These are phyloP conservation scores for Teratosphaeriaceae sp. DNA, from an alignment of 2,329 filamentous ascomycete species.

Conservation along the genomic window DNA sequence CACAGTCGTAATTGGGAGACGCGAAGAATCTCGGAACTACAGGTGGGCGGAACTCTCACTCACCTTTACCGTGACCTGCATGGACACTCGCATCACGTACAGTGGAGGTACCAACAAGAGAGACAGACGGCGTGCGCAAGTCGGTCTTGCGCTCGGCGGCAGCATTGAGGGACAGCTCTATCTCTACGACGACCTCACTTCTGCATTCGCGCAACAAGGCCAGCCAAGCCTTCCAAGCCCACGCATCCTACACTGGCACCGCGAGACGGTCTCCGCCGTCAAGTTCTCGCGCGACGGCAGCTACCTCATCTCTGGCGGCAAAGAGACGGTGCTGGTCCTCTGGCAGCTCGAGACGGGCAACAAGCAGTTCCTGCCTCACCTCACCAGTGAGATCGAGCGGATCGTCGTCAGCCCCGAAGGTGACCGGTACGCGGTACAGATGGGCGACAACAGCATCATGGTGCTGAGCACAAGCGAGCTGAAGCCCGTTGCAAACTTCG, in stretches of 20 bases:
- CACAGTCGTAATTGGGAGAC: slow-evolving; percentile 56
- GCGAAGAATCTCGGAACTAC: slow-evolving; percentile 33
- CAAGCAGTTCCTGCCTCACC: slow-evolving; percentile 80
- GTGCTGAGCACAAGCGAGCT: slow-evolving; percentile 85
- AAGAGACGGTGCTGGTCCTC: slow-evolving; percentile 79
- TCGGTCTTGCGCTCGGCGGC: slow-evolving; percentile 52
- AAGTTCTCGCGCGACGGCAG: slow-evolving; percentile 97
- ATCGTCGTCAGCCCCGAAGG: slow-evolving; percentile 75
- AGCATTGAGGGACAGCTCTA: slow-evolving; percentile 70
- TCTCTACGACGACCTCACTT: slow-evolving; percentile 54
- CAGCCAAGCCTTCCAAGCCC: slow-evolving; percentile 36
- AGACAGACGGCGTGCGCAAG: slow-evolving; percentile 49
- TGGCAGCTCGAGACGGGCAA: slow-evolving; percentile 90
- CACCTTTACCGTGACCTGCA: slow-evolving; percentile 59
- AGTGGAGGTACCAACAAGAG: slow-evolving; percentile 28
- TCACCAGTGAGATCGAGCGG: slow-evolving; percentile 77
- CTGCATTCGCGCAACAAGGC: slow-evolving; percentile 18
- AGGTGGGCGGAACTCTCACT: slow-evolving; percentile 48
- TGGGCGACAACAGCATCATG: slow-evolving; percentile 90
- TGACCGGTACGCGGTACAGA: slow-evolving; percentile 72
- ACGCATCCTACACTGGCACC: slow-evolving; percentile 84
- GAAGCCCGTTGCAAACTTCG: slow-evolving; percentile 74
- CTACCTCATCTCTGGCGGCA: slow-evolving; percentile 88
- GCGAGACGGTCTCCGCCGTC: slow-evolving; percentile 70
- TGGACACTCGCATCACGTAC: slow-evolving; percentile 50